A percentile compares a stretch with the other conserved stretches of the same genome.
phyloP scores from a whole-genome alignment of 257 asterid species.

The Nyctanthes arbortristis region DNA sequence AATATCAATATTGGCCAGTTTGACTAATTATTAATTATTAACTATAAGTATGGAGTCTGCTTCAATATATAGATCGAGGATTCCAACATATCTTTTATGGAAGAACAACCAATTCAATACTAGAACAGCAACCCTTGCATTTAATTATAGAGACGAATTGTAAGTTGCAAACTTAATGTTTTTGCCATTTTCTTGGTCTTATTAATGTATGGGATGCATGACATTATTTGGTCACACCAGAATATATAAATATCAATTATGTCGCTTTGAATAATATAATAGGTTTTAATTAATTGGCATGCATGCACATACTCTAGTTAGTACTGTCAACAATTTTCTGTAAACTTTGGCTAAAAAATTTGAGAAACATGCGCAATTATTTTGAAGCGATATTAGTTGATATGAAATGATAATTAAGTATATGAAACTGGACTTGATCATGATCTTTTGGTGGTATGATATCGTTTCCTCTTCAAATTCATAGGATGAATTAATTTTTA shows the following conservation, averaged over 20 bases:
- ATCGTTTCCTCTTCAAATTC: too few species aligned
- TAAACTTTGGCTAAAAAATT: neutral
- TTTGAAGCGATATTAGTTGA: too few species aligned
- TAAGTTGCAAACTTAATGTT: neutral
- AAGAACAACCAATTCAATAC: neutral
- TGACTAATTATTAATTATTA: too few species aligned
- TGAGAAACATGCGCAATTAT: too few species aligned
- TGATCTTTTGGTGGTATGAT: too few species aligned
- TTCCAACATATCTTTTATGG: neutral
- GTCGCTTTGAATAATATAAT: too few species aligned
- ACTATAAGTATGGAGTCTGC: neutral
- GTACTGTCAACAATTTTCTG: neutral
- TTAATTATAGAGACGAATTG: neutral
- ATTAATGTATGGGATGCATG: neutral
- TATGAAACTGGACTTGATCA: too few species aligned
- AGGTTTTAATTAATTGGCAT: too few species aligned
- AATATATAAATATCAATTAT: too few species aligned
- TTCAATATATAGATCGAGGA: neutral
- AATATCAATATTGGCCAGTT: too few species aligned
- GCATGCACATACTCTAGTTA: conserved; percentile 1
- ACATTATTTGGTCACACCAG: conserved; percentile 4
- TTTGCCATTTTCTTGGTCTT: neutral
- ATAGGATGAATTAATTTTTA: too few species aligned
- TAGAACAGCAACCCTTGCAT: neutral
- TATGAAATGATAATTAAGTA: too few species aligned